Percentiles rank a stretch among this genome's conserved stretches.
These are phyloP conservation scores for Starmerella apis DNA, from an alignment of 805 yeast species.

Conservation along the genomic window DNA sequence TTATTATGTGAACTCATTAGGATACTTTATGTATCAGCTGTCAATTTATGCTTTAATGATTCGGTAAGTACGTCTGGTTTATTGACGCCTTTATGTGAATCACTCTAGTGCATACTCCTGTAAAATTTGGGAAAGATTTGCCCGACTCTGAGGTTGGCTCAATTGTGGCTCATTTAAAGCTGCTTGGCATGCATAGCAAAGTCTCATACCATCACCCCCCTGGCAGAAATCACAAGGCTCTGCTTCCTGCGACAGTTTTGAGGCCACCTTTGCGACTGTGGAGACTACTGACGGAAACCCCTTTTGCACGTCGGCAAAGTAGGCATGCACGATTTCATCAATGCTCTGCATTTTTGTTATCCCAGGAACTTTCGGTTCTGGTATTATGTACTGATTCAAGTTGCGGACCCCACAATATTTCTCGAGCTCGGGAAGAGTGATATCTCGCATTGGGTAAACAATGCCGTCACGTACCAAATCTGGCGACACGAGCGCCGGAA, in stretches of 20 bases:
- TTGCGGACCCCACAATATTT: constrained; percentile 41
- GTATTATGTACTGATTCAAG: constrained; percentile 32
- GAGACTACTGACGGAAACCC: constrained; percentile 84
- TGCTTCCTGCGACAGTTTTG: constrained; percentile 41
- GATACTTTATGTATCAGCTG: too few species aligned
- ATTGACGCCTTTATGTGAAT: too few species aligned
- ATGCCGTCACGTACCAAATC: constrained; percentile 1
- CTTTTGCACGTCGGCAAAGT: constrained; percentile 59
- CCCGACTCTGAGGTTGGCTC: constrained; percentile 3
- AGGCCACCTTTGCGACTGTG: constrained; percentile 83
- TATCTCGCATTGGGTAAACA: constrained; percentile 65
- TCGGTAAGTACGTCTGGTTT: too few species aligned
- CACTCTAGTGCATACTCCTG: neutral
- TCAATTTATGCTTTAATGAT: too few species aligned
- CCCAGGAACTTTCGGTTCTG: constrained; percentile 28
- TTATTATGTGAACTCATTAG: too few species aligned
- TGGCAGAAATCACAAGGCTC: constrained; percentile 24
- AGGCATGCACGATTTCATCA: constrained; percentile 63
- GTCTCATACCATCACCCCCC: neutral
- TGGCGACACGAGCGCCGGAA: constrained; percentile 36
- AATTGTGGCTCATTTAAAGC: constrained; percentile 5
- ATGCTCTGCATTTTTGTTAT: constrained; percentile 67
- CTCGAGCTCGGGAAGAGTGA: constrained; percentile 55
- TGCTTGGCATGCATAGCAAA: constrained; percentile 26
- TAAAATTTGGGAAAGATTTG: neutral